A percentile compares a stretch with the other conserved stretches of the same genome.
Evolutionary conservation across 257 asterid species (phyloP).

Genomic region (Scutellaria baicalensis): DNA sequence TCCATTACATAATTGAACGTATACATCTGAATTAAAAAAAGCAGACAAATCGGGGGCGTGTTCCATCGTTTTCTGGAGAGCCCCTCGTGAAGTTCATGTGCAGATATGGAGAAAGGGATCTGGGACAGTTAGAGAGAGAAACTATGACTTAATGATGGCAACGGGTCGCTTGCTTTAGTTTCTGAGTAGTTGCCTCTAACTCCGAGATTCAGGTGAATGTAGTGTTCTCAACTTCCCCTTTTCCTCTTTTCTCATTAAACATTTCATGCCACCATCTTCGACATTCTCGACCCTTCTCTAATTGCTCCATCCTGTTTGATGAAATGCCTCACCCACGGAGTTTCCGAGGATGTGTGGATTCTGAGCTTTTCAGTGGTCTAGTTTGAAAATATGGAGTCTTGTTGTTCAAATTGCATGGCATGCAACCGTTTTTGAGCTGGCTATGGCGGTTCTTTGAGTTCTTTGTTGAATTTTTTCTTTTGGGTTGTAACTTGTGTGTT

Average conservation of each 20-base stretch:
- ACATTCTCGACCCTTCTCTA: slow-evolving; percentile 6
- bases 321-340: slow-evolving; percentile 8
- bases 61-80: slow-evolving; percentile 30
- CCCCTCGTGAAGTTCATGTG: slow-evolving; percentile 63
- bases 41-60: slow-evolving; percentile 9
- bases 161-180: slow-evolving; percentile 52
- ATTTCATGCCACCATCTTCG: slow-evolving; percentile 25
- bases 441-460: not conserved
- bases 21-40: not conserved
- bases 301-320: slow-evolving; percentile 11
- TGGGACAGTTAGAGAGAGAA: slow-evolving; percentile 21
- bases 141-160: slow-evolving; percentile 38
- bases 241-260: slow-evolving; percentile 6
- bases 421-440: not conserved
- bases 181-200: slow-evolving; percentile 37
- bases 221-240: slow-evolving; percentile 22
- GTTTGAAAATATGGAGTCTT: slow-evolving; percentile 11
- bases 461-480: not conserved
- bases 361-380: slow-evolving; percentile 1
- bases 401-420: slow-evolving; percentile 1
- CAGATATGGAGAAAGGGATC: slow-evolving; percentile 54
- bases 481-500: slow-evolving; percentile 14
- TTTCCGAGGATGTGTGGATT: not conserved
- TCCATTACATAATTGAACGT: not conserved
- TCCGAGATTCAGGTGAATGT: slow-evolving; percentile 68